phyloP scores from a whole-genome alignment of 495 filamentous ascomycete genomes.

The Penicillium daleae region DNA sequence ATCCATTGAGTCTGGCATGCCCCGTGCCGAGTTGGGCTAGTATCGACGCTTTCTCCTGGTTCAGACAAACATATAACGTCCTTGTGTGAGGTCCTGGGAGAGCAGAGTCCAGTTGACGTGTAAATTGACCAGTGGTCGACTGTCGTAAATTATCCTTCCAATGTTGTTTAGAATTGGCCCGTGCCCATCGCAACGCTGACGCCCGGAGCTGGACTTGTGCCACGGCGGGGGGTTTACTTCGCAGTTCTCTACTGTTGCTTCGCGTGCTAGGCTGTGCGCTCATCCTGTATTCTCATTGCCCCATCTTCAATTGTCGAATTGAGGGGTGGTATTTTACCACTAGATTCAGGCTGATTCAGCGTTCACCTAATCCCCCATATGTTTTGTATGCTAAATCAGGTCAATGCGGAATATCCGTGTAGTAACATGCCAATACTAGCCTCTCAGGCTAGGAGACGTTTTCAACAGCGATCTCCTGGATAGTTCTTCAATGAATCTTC shows the following conservation, averaged over 20 bases:
- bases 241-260: background rate
- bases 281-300: background rate
- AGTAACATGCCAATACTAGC: background rate
- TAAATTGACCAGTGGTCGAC: constrained; percentile 6
- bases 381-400: background rate
- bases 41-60: constrained; percentile 6
- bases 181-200: constrained; percentile 11
- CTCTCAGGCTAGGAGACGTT: background rate
- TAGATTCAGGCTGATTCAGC: too few relatives aligned
- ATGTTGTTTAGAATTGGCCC: constrained; percentile 4
- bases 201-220: constrained; percentile 8
- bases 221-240: constrained; percentile 5
- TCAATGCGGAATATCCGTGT: background rate
- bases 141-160: constrained; percentile 6
- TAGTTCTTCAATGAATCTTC: background rate
- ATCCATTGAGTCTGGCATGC: background rate
- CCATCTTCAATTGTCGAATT: too few relatives aligned
- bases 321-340: too few relatives aligned
- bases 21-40: constrained; percentile 13
- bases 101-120: constrained; percentile 9
- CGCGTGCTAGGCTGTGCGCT: background rate
- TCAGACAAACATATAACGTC: constrained; percentile 3
- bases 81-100: constrained; percentile 6
- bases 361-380: background rate
- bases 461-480: background rate